phyloP scores from a whole-genome alignment of 768 basidiomycete species.

The Serendipita sp. region DNA sequence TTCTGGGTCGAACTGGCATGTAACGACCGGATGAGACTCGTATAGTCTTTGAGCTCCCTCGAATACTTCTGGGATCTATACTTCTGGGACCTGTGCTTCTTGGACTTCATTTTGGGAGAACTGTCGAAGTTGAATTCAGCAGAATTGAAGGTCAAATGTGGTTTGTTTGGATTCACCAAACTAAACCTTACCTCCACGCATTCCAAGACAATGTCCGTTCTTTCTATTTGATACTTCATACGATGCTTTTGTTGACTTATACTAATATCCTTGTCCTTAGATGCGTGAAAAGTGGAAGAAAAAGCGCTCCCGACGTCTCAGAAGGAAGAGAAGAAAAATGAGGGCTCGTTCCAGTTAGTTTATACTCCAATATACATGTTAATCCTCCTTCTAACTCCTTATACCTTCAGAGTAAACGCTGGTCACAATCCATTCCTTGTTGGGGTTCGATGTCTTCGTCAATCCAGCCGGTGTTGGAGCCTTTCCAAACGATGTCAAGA shows the following conservation, averaged over 20 bases:
- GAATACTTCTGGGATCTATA: not conserved
- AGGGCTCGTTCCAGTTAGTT: slow-evolving; percentile 81
- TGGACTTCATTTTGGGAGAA: not conserved
- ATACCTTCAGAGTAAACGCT: slow-evolving; percentile 3
- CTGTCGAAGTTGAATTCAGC: too few relatives aligned
- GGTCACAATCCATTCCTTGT: not conserved
- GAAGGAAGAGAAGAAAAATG: slow-evolving; percentile 93
- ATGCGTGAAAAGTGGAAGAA: slow-evolving; percentile 99
- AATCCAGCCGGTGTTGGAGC: not conserved
- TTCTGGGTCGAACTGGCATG: slow-evolving; percentile 42
- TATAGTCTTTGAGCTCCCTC: slow-evolving; percentile 47
- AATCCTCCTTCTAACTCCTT: not conserved
- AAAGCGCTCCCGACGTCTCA: slow-evolving; percentile 83
- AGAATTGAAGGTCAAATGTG: not conserved
- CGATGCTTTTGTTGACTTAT: not conserved
- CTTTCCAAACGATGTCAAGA: not conserved
- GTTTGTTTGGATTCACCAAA: not conserved
- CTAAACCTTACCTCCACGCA: not conserved
- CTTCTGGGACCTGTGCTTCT: not conserved
- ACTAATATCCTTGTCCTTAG: not conserved
- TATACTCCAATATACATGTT: not conserved
- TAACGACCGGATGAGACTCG: slow-evolving; percentile 48
- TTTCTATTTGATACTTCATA: not conserved
- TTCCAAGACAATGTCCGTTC: not conserved
- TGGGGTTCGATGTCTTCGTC: not conserved